Evolutionary conservation across 257 asterid genomes (phyloP).

Genomic region (Rhazya stricta): DNA sequence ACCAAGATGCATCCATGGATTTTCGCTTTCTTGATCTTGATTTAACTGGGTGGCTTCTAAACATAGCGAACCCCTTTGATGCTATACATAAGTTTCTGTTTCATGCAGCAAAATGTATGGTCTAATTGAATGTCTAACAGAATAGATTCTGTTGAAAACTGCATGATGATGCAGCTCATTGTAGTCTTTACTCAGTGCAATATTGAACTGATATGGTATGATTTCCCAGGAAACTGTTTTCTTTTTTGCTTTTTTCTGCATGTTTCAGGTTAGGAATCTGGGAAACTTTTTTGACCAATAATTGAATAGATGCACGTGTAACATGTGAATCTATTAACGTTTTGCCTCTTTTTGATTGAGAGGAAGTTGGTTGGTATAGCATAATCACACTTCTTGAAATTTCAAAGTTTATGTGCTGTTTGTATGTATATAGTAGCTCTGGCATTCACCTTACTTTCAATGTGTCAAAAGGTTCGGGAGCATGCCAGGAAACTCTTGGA

Average conservation of each 20-base stretch:
- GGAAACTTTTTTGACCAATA: background rate
- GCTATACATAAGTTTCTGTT: background rate
- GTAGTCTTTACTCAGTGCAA: background rate
- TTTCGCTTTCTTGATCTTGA: background rate
- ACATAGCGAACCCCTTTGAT: background rate
- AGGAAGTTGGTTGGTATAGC: background rate
- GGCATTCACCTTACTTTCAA: background rate
- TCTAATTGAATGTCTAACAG: background rate
- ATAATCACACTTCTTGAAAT: background rate
- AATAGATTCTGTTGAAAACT: background rate
- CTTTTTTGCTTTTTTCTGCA: background rate
- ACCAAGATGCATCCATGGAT: background rate
- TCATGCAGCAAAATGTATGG: background rate
- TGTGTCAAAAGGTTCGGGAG: constrained; percentile 66
- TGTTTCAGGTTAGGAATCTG: background rate
- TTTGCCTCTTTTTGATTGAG: background rate
- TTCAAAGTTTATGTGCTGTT: background rate
- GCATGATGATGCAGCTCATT: too few relatives aligned
- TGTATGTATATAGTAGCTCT: background rate
- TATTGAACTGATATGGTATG: background rate
- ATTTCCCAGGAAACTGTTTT: background rate
- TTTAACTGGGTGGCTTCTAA: background rate
- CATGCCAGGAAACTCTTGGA: constrained; percentile 98
- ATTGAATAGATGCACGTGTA: background rate
- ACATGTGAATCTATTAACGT: background rate